Conservation (phyloP, 176 grass and related monocot species). For the Oryza nivara region DNA sequence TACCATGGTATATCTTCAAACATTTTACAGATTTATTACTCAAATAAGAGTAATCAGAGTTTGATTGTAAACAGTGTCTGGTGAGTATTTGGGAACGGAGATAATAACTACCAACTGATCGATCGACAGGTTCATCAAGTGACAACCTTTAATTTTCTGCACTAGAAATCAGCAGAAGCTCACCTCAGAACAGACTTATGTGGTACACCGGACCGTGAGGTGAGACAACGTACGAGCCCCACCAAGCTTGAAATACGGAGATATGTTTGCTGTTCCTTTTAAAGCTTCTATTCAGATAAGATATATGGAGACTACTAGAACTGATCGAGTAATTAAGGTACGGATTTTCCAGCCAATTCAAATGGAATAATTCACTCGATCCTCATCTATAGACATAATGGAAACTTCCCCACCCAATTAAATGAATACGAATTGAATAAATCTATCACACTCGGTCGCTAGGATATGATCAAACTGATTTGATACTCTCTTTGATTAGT, state of each 20-base stretch:
- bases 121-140: slow-evolving; percentile 22
- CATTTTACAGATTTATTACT: background rate
- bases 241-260: slow-evolving; percentile 21
- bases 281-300: background rate
- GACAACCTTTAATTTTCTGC: slow-evolving; percentile 20
- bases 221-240: slow-evolving; percentile 8
- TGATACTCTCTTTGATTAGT: background rate
- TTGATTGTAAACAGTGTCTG: background rate
- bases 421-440: background rate
- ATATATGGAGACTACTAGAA: background rate
- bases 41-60: background rate
- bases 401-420: background rate
- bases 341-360: slow-evolving; percentile 1
- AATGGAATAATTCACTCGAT: background rate
- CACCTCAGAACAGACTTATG: slow-evolving; percentile 60
- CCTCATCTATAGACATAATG: background rate
- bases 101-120: background rate
- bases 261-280: background rate
- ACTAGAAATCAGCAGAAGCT: slow-evolving; percentile 37
- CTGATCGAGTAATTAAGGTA: background rate
- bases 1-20: no score
- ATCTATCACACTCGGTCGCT: background rate
- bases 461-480: background rate
- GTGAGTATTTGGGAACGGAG: background rate
- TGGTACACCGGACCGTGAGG: slow-evolving; percentile 47